Evolutionary conservation across 2,329 filamentous ascomycete species (phyloP), one percentile per base, ranked within the genome.

Genomic region (Geosmithia flava): DNA sequence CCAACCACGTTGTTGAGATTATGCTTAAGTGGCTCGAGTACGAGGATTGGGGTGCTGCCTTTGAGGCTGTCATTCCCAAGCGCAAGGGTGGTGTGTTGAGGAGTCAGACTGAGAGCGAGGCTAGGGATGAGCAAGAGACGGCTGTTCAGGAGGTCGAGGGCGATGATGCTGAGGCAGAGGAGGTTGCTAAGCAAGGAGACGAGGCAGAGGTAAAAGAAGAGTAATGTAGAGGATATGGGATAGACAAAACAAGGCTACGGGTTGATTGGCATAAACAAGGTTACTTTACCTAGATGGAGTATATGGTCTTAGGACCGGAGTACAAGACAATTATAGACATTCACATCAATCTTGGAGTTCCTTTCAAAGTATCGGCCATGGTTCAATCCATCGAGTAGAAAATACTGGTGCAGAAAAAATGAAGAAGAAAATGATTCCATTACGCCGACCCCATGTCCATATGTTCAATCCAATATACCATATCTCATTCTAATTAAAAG

Each of bases 1-100:
- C 91, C 7, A 98, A 97, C 60, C 93, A 98, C 59, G 93, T 98
- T 1, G 79, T 93, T 44, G 91, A 97, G 66, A 97, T 98, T 53
- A 95, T 98, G 87, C 68, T 95, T 44, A 82, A 81, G 54, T 98
- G 90, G 89, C 66, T 98, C 48, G 88, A 96, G 64, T 80, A 79
- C 45, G 87, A 86, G 2, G 85, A 97, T 62, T 98, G 93, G 93
- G 90, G 84, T 1, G 73, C 85, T 59, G 90, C 93, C 0, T 98
- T 98, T 62, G 68, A 90, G 66, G 75, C 79, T 46, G 88, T 94
- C 3, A 90, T 98, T 55, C 93, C 93, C 0, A 89, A 88, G 66
- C 74, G 93, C 52, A 98, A 98, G 64, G 88, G 87, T 1, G 88
- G 85, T 0, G 76, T 74, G 48, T 60, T 95, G 55, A 87, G 72